Evolutionary conservation across 1,284 basidiomycete genomes (phyloP).

Genomic region (Ceratobasidium papillatum): DNA sequence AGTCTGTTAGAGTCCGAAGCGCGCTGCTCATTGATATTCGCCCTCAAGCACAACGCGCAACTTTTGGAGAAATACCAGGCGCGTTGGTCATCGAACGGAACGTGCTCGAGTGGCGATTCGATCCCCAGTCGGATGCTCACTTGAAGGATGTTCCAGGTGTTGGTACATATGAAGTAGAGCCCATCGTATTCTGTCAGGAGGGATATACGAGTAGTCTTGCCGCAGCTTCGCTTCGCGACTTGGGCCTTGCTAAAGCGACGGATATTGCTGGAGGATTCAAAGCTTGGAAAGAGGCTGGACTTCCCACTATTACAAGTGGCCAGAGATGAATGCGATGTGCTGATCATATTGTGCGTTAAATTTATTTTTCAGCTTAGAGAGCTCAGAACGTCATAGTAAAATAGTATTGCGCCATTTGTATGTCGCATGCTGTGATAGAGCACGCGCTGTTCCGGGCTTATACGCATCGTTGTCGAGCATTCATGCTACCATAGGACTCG

Average conservation of each 20-base stretch:
- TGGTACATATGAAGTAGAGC: constrained; percentile 73
- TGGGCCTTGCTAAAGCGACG: constrained; percentile 74
- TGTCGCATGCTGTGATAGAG: too few relatives aligned
- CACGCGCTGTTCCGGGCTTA: too few relatives aligned
- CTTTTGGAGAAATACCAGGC: constrained; percentile 66
- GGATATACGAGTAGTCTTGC: constrained; percentile 75
- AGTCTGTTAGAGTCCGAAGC: constrained; percentile 63
- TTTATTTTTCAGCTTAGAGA: too few relatives aligned
- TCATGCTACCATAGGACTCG: too few relatives aligned
- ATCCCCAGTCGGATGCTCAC: constrained; percentile 66
- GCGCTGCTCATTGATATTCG: constrained; percentile 80
- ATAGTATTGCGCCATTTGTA: too few relatives aligned
- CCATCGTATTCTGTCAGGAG: constrained; percentile 76
- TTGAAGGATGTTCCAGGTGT: constrained; percentile 56
- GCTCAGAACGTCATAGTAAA: too few relatives aligned
- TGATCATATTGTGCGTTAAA: too few relatives aligned
- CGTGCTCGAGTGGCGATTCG: constrained; percentile 76
- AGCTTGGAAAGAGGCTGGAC: constrained; percentile 71
- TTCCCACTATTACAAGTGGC: constrained; percentile 54
- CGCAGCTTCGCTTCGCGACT: constrained; percentile 67
- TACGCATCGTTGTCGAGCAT: too few relatives aligned
- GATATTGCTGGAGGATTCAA: constrained; percentile 76
- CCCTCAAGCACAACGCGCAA: constrained; percentile 63
- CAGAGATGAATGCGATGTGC: too few relatives aligned
- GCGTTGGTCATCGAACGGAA: constrained; percentile 74